Conservation (phyloP, 2,329 filamentous ascomycete species). For the Tolypocladium inflatum region DNA sequence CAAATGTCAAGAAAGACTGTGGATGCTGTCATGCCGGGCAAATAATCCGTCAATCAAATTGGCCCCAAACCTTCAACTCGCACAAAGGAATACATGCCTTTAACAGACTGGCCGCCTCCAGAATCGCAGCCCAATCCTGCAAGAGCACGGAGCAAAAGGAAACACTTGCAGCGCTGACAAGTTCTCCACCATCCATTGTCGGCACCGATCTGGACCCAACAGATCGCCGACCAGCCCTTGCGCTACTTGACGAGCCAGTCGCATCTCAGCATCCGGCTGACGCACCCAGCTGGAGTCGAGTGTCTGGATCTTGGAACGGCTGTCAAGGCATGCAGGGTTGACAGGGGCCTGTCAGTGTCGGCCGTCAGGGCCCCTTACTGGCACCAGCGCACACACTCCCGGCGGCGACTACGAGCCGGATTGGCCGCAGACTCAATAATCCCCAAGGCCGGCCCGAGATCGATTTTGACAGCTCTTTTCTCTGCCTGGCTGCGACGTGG, state of each 20-base stretch:
- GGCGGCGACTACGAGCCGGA: neutral
- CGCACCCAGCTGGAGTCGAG: constrained; percentile 9
- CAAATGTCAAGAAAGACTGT: neutral
- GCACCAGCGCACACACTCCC: neutral
- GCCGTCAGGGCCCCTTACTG: neutral
- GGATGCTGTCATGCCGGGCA: neutral
- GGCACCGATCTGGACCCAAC: constrained; percentile 4
- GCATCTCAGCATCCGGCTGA: constrained; percentile 17
- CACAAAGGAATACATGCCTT: neutral
- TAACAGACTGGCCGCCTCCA: neutral
- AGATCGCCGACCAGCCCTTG: constrained; percentile 8
- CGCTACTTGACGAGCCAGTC: constrained; percentile 22
- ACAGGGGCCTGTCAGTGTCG: constrained; percentile 3
- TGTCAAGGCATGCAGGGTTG: constrained; percentile 9
- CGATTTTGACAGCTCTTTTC: constrained; percentile 1
- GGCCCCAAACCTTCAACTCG: neutral
- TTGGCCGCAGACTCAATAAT: neutral
- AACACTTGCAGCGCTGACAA: neutral
- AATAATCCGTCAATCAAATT: too few relatives aligned
- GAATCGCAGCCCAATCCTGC: neutral
- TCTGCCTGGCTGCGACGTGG: neutral
- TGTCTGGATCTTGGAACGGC: constrained; percentile 5
- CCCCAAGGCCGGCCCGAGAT: neutral
- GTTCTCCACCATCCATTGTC: neutral
- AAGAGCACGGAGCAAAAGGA: neutral